phyloP scores from a whole-genome alignment of 2,329 filamentous ascomycete genomes.

The Neoscytalidium dimidiatum region DNA sequence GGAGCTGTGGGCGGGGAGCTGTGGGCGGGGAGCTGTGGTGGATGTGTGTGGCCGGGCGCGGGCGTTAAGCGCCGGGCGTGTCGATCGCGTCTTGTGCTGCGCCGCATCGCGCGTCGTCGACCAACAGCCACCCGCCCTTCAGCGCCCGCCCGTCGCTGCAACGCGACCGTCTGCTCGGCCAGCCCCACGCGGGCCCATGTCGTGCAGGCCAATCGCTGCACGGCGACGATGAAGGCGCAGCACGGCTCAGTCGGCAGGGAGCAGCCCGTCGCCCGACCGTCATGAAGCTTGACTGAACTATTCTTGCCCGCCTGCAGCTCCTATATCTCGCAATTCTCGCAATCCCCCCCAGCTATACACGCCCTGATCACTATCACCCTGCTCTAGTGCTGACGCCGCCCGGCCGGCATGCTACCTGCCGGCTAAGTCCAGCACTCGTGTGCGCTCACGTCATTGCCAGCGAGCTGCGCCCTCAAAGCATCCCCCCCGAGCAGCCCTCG shows the following conservation, averaged over 20 bases:
- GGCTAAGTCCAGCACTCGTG: neutral
- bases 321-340: conserved; percentile 14
- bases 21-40: neutral
- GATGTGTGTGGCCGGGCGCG: neutral
- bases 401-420: neutral
- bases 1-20: neutral
- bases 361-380: neutral
- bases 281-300: conserved; percentile 3
- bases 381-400: conserved; percentile 9
- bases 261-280: neutral
- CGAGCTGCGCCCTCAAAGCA: neutral
- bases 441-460: conserved; percentile 13
- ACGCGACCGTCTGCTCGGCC: neutral
- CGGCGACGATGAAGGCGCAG: neutral
- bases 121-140: neutral
- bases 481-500: neutral
- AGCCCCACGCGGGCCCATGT: conserved; percentile 9
- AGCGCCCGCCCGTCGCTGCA: neutral
- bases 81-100: neutral
- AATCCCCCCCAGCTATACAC: neutral
- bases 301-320: neutral
- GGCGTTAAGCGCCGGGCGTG: neutral
- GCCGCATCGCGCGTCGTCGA: neutral
- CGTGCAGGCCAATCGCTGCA: conserved; percentile 13
- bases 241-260: conserved; percentile 4